Conservation (phyloP, 1,284 basidiomycete genomes). For the Marasmius oreades region DNA sequence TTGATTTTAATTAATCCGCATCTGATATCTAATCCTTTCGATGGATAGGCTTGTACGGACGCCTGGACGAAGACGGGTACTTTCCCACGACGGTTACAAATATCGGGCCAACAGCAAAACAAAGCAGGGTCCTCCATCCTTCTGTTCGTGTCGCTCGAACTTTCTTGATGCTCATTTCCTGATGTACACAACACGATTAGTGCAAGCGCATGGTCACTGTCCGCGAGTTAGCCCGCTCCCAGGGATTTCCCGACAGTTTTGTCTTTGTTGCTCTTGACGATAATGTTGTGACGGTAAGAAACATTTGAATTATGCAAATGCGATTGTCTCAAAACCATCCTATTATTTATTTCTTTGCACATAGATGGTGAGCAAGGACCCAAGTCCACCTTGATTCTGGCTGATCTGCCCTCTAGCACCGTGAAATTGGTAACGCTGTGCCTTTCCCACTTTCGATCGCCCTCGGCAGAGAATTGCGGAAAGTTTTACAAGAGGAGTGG, state of each 20-base stretch:
- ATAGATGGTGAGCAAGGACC: conserved; percentile 10
- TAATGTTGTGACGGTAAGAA: conserved; percentile 56
- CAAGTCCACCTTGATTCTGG: background rate
- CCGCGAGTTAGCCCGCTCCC: conserved; percentile 69
- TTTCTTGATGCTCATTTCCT: background rate
- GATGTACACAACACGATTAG: conserved; percentile 28
- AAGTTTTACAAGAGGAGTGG: background rate
- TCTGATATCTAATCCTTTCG: background rate
- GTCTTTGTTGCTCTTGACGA: conserved; percentile 49
- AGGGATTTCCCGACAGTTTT: conserved; percentile 74
- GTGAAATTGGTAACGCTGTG: conserved; percentile 76
- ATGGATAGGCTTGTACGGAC: conserved; percentile 51
- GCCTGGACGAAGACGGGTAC: conserved; percentile 47
- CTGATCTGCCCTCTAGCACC: conserved; percentile 38
- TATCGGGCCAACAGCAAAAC: conserved; percentile 70
- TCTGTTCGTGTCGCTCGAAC: conserved; percentile 36
- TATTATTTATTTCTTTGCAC: background rate
- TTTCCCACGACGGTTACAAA: conserved; percentile 75
- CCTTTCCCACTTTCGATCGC: conserved; percentile 60
- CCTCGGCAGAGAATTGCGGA: conserved; percentile 55
- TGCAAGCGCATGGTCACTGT: conserved; percentile 64
- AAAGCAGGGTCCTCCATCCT: conserved; percentile 63
- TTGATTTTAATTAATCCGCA: too few species aligned
- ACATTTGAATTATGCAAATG: background rate
- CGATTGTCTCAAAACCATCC: background rate